phyloP scores from a whole-genome alignment of 768 basidiomycete genomes.

The Mrakia frigida region DNA sequence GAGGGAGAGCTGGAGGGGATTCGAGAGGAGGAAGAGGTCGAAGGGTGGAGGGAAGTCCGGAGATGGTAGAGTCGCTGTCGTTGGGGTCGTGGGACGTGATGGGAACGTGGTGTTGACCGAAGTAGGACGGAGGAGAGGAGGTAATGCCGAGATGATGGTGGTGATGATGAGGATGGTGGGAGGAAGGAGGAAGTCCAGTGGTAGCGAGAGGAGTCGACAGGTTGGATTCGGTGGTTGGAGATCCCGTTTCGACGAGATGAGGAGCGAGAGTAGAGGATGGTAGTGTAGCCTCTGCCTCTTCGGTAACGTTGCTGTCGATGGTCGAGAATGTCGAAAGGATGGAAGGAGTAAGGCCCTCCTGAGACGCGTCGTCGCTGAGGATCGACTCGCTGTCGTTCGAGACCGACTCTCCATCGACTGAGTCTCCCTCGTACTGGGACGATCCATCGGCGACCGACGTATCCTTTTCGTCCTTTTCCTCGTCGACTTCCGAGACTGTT shows the following conservation, averaged over 20 bases:
- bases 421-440: slow-evolving; percentile 8
- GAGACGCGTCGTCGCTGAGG: slow-evolving; percentile 8
- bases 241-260: background rate
- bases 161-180: background rate
- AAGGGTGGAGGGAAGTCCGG: slow-evolving; percentile 24
- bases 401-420: slow-evolving; percentile 18
- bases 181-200: background rate
- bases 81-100: slow-evolving; percentile 29
- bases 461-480: slow-evolving; percentile 35
- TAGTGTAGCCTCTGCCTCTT: background rate
- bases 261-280: background rate
- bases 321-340: background rate
- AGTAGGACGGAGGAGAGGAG: slow-evolving; percentile 1
- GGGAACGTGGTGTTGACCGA: background rate
- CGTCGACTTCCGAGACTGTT: slow-evolving; percentile 42
- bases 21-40: slow-evolving; percentile 35
- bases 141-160: background rate
- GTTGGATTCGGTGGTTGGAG: background rate
- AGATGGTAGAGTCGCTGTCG: slow-evolving; percentile 48
- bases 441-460: background rate
- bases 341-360: background rate
- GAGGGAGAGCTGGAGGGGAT: slow-evolving; percentile 36
- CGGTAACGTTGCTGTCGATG: background rate
- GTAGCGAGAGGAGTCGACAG: background rate
- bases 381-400: slow-evolving; percentile 19